Evolutionary conservation across 352 stramenopile species (phyloP), one percentile per base, ranked within the genome.

Genomic region (Elongisporangium senticosum): DNA sequence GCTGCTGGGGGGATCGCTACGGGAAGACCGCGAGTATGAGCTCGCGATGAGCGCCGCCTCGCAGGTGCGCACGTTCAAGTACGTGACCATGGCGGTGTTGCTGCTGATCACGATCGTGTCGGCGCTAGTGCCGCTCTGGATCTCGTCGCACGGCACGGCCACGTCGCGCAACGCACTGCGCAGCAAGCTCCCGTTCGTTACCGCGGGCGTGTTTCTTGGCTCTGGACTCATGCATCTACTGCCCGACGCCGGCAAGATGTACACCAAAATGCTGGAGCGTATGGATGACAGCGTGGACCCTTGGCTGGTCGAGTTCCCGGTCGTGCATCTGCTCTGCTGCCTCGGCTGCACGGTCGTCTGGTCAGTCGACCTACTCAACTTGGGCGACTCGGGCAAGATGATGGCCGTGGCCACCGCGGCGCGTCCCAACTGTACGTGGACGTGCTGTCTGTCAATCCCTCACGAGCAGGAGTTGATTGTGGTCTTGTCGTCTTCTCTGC

Each of bases 311-410:
- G 39, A 71, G 39, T 88, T 82, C 53, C 78, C 75, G 14, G 64
- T 71, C 39, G 71, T 86, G 53, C 85, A 88, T 55, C 54, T 86
- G n/a, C 76, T 88, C 23, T 70, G 68, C 50, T 59, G 67, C 11
- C 14, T 84, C 40, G 78, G 75, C 47, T 88, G 75, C 59, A 72
- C 77, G 56, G 55, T 88, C 56, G 71, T 88, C 10, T 86, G 78
- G 78, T 71, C 61, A 26, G 73, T 88, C 20, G 78, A 86, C 53
- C 62, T 85, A 22, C 58, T 86, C 23, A 89, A 83, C 58, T 69
- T 89, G 58, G 79, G 76, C 59, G 77, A 83, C 63, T 86, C 75
- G 21, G 74, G 68, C 57, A 82, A 86, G 63, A 74, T 86, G 64
- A 86, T 89, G 72, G 76, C 78, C 1, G 78, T 86, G 52, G 74